Base-by-base conservation (phyloP, 305 asterid species). In the Rubia balearica region DNA sequence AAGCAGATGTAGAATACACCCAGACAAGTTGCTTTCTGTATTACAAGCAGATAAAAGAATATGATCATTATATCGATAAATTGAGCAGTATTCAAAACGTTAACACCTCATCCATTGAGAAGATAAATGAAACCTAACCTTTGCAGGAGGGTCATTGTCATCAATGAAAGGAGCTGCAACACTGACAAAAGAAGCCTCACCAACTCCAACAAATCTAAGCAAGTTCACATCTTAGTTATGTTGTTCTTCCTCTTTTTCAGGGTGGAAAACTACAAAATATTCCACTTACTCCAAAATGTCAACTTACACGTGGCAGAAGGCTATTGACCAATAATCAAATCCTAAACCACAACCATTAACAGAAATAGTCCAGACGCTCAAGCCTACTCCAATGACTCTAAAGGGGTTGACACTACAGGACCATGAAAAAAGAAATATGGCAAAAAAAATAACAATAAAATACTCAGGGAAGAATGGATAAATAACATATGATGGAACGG, bases 151-250 rank as follows among this genome's bases (percentile, higher is more conserved):
- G 74, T 97, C 97, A 85, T 89, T 94, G 82, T 94, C 99, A 60
- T 94, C 99, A 67, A 94, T 91, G 83, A 89, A 91, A 65, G 97
- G 99, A 82, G 97, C 96, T 8, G 99, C 99, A 76, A 94, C 96
- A 85, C 97, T 94, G 68, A 94, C 88, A 71, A 94, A 93, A 64
- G 97, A 94, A 76, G 99, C 99, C 89, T 94, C 99, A 22, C 99
- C 99, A 74, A 94, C 99, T 77, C 99, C 99, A 60, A 94, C 99
- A 51, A 94, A 84, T 97, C 97, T 93, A 77, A 40, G 77, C 73
- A 64, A 71, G 73, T 36, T 74, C 77, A 68, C 17, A 61, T 46
- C 61, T 19, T 42, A 63, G 48, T 36, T 12, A 14, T 9, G 3
- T 6, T 63, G n/a, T 62, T 62, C n/a, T 27, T 36, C 11, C 41